Conservation (phyloP, 176 grass and related monocot genomes). For the Luzula sylvatica region DNA sequence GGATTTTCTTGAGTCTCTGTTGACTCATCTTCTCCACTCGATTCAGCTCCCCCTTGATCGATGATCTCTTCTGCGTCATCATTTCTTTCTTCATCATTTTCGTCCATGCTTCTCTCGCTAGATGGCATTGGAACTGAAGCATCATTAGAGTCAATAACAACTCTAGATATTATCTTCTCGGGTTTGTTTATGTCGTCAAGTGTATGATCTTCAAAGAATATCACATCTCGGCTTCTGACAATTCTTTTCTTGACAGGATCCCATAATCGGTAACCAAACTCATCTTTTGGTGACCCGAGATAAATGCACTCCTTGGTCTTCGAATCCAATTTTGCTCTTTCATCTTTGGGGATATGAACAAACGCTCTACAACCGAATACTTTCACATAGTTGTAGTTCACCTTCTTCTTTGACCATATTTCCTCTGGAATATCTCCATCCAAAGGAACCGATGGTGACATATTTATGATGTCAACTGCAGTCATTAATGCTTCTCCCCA, state of each 20-base stretch:
- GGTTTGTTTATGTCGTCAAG: not conserved
- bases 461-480: too few species aligned
- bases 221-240: not conserved
- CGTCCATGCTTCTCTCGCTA: not conserved
- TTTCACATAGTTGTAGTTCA: too few species aligned
- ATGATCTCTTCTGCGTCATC: too few species aligned
- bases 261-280: constrained; percentile 2
- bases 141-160: not conserved
- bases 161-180: not conserved
- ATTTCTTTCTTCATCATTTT: too few species aligned
- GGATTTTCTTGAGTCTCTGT: too few species aligned
- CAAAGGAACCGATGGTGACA: too few species aligned
- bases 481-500: not conserved
- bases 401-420: too few species aligned
- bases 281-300: not conserved
- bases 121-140: not conserved
- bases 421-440: too few species aligned
- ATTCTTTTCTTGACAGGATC: not conserved
- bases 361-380: not conserved
- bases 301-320: not conserved
- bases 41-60: too few species aligned
- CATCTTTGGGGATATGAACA: not conserved
- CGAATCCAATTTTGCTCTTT: not conserved
- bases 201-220: not conserved
- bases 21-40: too few species aligned